A percentile compares a stretch with the other conserved stretches of the same genome.
phyloP scores from a whole-genome alignment of 116 monocot genomes.

The Dioscorea cayenensis region DNA sequence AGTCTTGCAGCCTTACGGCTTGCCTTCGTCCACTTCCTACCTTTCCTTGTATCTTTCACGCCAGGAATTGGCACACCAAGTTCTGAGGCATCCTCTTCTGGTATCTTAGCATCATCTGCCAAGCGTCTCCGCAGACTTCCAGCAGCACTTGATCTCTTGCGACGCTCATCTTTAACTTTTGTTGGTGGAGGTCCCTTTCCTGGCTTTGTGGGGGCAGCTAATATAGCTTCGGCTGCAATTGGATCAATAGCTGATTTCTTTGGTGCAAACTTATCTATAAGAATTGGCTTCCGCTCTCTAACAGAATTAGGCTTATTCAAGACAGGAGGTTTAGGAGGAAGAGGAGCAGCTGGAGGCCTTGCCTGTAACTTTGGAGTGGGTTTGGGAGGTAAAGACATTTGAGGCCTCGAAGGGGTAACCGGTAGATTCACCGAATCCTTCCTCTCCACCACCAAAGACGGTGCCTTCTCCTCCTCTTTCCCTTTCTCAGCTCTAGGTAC shows the following conservation, averaged over 20 bases:
- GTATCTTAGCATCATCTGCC: constrained; percentile 22
- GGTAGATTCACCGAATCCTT: constrained; percentile 12
- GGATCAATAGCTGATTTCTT: constrained; percentile 65
- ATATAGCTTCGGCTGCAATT: constrained; percentile 35
- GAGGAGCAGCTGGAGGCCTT: constrained; percentile 51
- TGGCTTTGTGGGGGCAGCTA: constrained; percentile 51
- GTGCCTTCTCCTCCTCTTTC: constrained; percentile 17
- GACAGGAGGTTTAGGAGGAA: constrained; percentile 24
- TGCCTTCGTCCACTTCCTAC: constrained; percentile 84
- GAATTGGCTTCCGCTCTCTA: constrained; percentile 61
- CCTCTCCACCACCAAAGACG: constrained; percentile 8
- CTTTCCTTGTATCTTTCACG: constrained; percentile 40
- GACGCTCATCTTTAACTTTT: constrained; percentile 60
- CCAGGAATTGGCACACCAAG: constrained; percentile 65
- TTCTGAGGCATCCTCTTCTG: constrained; percentile 49
- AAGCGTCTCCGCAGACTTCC: constrained; percentile 50
- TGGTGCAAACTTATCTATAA: constrained; percentile 74
- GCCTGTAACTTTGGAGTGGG: constrained; percentile 40
- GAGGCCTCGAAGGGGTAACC: constrained; percentile 24
- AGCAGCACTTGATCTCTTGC: constrained; percentile 37
- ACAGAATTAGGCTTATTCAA: constrained; percentile 17
- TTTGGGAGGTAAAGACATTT: constrained; percentile 27
- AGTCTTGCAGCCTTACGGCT: constrained; percentile 75
- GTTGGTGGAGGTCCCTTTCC: constrained; percentile 42
- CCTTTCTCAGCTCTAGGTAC: constrained; percentile 33